Evolutionary conservation across 305 asterid genomes (phyloP).

Genomic region (Caryopteris hybrid): DNA sequence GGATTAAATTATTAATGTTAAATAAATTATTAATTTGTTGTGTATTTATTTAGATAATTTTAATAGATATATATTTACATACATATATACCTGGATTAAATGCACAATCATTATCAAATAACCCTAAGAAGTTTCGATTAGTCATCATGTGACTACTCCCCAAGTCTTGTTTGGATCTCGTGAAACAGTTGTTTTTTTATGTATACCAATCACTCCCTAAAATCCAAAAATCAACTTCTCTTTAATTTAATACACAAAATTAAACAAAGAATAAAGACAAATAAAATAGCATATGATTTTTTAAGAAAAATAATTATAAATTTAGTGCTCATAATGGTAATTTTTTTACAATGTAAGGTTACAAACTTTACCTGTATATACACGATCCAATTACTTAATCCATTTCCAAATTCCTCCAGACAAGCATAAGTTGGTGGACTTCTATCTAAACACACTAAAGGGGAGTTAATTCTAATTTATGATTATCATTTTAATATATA

Average conservation of each 20-base stretch:
- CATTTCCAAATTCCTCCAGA: constrained; percentile 21
- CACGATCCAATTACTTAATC: constrained; percentile 30
- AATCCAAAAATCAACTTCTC: too few relatives aligned
- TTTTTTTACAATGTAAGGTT: too few relatives aligned
- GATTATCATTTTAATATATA: too few relatives aligned
- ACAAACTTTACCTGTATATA: constrained; percentile 11
- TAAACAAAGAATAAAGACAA: too few relatives aligned
- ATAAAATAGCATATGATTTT: too few relatives aligned
- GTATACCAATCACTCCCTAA: background rate
- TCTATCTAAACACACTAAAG: background rate
- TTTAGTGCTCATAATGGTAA: too few relatives aligned
- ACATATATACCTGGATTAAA: background rate
- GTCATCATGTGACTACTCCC: background rate
- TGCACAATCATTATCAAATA: background rate
- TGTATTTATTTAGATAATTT: too few relatives aligned
- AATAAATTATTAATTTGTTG: too few relatives aligned
- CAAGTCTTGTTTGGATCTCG: background rate
- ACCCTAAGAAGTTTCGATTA: background rate
- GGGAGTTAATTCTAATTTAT: too few relatives aligned
- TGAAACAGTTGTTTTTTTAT: background rate
- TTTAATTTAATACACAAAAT: too few relatives aligned
- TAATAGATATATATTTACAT: too few relatives aligned
- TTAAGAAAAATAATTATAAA: background rate
- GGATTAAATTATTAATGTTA: too few relatives aligned
- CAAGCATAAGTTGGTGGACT: constrained; percentile 32